phyloP scores from a whole-genome alignment of 106 monocot genomes.

The Alisma plantagoaquatica region DNA sequence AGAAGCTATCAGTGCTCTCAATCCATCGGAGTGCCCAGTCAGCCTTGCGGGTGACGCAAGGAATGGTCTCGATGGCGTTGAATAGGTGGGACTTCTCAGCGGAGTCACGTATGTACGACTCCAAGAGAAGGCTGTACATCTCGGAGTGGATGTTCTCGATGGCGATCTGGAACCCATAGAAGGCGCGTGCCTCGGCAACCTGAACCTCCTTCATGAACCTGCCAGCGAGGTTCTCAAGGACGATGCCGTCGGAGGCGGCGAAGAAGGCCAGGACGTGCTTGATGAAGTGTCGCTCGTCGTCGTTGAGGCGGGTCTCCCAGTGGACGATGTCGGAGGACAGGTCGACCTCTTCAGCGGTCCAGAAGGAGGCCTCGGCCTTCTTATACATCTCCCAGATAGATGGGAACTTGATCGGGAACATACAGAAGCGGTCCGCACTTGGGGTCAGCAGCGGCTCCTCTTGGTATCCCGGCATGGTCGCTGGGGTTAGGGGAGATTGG shows the following conservation, averaged over 20 bases:
- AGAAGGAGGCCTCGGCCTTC: conserved; percentile 90
- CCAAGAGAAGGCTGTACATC: conserved; percentile 31
- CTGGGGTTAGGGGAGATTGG: background rate
- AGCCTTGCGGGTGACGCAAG: conserved; percentile 15
- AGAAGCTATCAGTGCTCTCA: conserved; percentile 12
- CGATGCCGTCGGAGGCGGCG: conserved; percentile 75
- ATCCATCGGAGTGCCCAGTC: conserved; percentile 27
- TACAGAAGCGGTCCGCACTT: conserved; percentile 71
- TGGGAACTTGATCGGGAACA: conserved; percentile 78
- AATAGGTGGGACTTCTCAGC: conserved; percentile 13
- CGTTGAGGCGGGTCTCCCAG: conserved; percentile 41
- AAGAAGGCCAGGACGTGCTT: conserved; percentile 88
- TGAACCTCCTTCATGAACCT: conserved; percentile 39
- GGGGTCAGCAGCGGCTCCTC: conserved; percentile 59
- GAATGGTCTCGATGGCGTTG: conserved; percentile 16
- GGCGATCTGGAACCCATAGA: conserved; percentile 51
- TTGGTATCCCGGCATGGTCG: conserved; percentile 10
- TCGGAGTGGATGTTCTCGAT: conserved; percentile 72
- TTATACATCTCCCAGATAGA: conserved; percentile 92
- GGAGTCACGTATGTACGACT: conserved; percentile 22
- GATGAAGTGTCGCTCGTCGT: conserved; percentile 81
- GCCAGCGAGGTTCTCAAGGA: conserved; percentile 40
- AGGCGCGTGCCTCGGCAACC: conserved; percentile 39
- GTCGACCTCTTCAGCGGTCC: conserved; percentile 95
- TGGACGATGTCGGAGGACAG: conserved; percentile 54